Conservation (phyloP, 495 filamentous ascomycete genomes). For the Amniculicola lignicola region DNA sequence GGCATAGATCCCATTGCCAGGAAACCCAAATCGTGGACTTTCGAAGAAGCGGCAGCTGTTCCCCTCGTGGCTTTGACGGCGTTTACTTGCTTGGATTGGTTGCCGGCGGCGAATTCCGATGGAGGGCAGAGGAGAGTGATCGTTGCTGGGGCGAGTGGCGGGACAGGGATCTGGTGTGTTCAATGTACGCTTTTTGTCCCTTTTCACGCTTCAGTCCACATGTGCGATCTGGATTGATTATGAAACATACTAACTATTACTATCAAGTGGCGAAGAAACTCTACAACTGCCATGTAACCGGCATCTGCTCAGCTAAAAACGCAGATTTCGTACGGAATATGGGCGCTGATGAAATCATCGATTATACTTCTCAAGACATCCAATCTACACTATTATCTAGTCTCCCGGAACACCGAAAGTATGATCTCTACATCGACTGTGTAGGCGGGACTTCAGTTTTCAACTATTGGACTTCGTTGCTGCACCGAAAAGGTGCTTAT, state of each 20-base stretch:
- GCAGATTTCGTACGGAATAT: slow-evolving; percentile 34
- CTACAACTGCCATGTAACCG: slow-evolving; percentile 22
- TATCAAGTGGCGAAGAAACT: slow-evolving; percentile 29
- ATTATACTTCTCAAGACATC: slow-evolving; percentile 35
- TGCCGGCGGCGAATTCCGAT: slow-evolving; percentile 25
- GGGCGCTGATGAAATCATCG: slow-evolving; percentile 35
- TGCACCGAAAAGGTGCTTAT: slow-evolving; percentile 22
- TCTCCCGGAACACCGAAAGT: slow-evolving; percentile 19
- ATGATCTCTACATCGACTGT: slow-evolving; percentile 38
- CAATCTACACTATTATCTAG: slow-evolving; percentile 4
- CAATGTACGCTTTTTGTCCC: slow-evolving; percentile 19
- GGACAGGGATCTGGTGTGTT: slow-evolving; percentile 28
- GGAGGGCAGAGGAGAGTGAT: slow-evolving; percentile 23
- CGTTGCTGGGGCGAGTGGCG: slow-evolving; percentile 26
- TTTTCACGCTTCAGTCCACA: not conserved
- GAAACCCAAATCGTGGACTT: slow-evolving; percentile 35
- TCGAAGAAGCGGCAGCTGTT: slow-evolving; percentile 34
- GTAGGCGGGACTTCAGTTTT: slow-evolving; percentile 36
- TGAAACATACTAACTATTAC: slow-evolving; percentile 2
- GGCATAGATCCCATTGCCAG: slow-evolving; percentile 21
- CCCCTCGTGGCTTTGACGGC: slow-evolving; percentile 37
- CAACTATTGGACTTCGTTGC: slow-evolving; percentile 9
- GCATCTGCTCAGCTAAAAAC: slow-evolving; percentile 32
- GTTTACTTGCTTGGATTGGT: slow-evolving; percentile 34
- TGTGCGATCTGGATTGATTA: not conserved